A percentile compares a stretch with the other conserved stretches of the same genome.
These are phyloP conservation scores for Byssoonygena ceratinophila DNA, from an alignment of 2,329 filamentous ascomycete genomes.

Conservation along the genomic window DNA sequence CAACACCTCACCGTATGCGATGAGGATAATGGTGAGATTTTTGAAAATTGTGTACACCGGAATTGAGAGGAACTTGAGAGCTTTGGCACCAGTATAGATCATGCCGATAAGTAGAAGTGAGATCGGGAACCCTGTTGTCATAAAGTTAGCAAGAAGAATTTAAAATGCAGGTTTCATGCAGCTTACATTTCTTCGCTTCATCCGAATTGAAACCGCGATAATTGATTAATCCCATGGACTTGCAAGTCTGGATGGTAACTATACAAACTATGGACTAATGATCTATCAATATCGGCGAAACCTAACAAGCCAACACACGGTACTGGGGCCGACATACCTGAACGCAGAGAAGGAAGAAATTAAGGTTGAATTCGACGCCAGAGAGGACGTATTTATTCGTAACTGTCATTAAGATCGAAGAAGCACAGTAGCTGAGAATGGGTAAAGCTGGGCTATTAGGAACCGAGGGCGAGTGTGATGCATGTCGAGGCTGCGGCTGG, in stretches of 20 bases:
- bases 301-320: too few species aligned
- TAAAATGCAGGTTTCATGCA: neutral
- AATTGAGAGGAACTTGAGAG: slow-evolving; percentile 89
- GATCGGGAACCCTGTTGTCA: slow-evolving; percentile 76
- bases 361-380: slow-evolving; percentile 82
- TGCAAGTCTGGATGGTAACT: slow-evolving; percentile 69
- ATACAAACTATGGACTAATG: slow-evolving; percentile 79
- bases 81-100: slow-evolving; percentile 97
- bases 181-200: slow-evolving; percentile 84
- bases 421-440: slow-evolving; percentile 80
- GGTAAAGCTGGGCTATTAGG: slow-evolving; percentile 70
- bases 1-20: slow-evolving; percentile 93
- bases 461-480: slow-evolving; percentile 36
- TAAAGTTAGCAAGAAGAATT: neutral
- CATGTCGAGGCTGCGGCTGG: slow-evolving; percentile 29
- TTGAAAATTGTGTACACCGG: slow-evolving; percentile 99
- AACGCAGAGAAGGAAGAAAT: slow-evolving; percentile 85
- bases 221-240: slow-evolving; percentile 68
- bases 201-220: slow-evolving; percentile 75
- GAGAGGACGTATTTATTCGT: slow-evolving; percentile 98
- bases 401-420: slow-evolving; percentile 99
- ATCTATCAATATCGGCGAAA: too few species aligned
- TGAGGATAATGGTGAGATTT: slow-evolving; percentile 97
- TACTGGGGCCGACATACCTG: slow-evolving; percentile 54
- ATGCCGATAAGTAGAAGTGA: slow-evolving; percentile 92